Evolutionary conservation across 495 filamentous ascomycete genomes (phyloP).

Genomic region (Neurospora sp.): DNA sequence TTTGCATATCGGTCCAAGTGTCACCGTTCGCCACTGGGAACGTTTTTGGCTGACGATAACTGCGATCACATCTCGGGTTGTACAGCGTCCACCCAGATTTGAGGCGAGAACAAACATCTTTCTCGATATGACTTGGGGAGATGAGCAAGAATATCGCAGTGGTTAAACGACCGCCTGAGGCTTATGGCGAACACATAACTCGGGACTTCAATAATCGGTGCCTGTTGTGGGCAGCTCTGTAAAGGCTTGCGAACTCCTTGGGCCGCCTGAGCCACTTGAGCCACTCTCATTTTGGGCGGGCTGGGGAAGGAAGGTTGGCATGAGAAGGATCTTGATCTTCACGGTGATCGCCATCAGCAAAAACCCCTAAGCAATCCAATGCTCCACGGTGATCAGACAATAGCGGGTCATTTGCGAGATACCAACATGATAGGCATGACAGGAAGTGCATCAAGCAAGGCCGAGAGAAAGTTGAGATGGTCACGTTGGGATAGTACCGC

Average conservation of each 20-base stretch:
- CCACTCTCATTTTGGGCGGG: not conserved
- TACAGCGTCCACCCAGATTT: not conserved
- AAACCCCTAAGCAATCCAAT: not conserved
- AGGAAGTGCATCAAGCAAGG: not conserved
- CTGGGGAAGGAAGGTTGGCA: not conserved
- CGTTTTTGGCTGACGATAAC: not conserved
- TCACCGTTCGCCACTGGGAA: not conserved
- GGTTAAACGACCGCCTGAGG: not conserved
- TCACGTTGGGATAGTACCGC: not conserved
- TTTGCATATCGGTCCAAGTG: not conserved
- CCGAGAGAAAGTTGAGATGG: not conserved
- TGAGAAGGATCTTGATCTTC: not conserved
- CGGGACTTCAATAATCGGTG: not conserved
- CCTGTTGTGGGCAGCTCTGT: not conserved
- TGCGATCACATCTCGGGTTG: not conserved
- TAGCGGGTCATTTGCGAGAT: not conserved
- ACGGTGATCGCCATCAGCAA: not conserved
- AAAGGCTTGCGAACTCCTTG: not conserved
- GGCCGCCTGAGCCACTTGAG: not conserved
- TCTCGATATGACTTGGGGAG: not conserved
- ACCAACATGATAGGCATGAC: not conserved
- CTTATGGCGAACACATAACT: not conserved
- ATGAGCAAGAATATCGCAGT: not conserved
- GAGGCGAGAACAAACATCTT: not conserved
- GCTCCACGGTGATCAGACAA: not conserved